Evolutionary conservation across 805 yeast genomes (phyloP), one percentile per base, ranked within the genome.

Genomic region (Teunomyces gatunensis): DNA sequence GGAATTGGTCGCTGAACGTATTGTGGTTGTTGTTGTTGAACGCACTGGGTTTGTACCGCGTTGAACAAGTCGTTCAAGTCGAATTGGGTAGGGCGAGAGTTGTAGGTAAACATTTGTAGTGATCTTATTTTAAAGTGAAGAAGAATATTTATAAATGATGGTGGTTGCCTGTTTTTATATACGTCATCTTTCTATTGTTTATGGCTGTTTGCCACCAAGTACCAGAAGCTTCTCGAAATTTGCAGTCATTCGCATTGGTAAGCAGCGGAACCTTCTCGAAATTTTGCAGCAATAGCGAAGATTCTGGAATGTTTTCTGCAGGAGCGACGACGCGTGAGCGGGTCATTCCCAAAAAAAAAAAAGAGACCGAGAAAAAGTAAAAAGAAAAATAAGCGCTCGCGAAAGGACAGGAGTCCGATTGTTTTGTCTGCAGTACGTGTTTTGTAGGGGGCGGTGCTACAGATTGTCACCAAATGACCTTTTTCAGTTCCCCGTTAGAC

Each of bases 41-140:
- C 21, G 20, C 36, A 35, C 21, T 34, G 45, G 25, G 39, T 27
- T 21, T 47, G 46, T 17, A 44, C 18, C 13, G 33, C 40, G 15
- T 35, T 34, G 36, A 79, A 39, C 81, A 75, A 44, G 62, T 60
- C 44, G 56, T 45, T 17, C 54, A 62, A 13, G 21, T 46, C 48
- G 29, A 46, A 46, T 45, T 27, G 30, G 25, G n/a, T 18, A 6
- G 43, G 48, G 35, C 41, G 48, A 33, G 28, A 27, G 33, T 40
- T 29, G 32, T 41, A 46, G 7, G 48, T 44, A 28, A 46, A 46
- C 48, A 46, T 46, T 10, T 45, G 6, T 23, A 13, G n/a, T 32
- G 34, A 32, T 32, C 4, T 12, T 32, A n/a, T 32, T 32, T 32
- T 6, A 15, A 32, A 13, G 34, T 11, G 17, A n/a, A 32, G n/a